A percentile compares a stretch with the other conserved stretches of the same genome.
These are phyloP conservation scores for Carex pumila DNA, from an alignment of 176 grass and related monocot species.

Conservation along the genomic window DNA sequence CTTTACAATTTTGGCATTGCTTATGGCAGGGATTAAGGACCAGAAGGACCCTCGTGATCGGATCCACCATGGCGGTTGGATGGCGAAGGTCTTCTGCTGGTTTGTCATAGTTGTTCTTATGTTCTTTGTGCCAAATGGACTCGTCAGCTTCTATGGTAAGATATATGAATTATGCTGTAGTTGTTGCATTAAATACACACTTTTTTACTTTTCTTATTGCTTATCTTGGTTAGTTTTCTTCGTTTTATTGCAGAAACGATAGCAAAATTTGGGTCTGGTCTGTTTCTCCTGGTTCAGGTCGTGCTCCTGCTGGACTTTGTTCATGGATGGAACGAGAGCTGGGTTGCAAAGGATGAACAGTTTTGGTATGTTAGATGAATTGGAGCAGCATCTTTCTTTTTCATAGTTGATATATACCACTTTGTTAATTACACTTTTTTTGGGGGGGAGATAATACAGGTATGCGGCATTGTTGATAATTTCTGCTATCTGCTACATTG, in stretches of 20 bases:
- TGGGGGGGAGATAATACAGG: conserved; percentile 37
- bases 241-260: conserved; percentile 64
- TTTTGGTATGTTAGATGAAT: conserved; percentile 56
- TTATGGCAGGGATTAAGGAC: conserved; percentile 97
- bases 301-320: conserved; percentile 95
- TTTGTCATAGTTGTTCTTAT: conserved; percentile 69
- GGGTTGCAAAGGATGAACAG: conserved; percentile 90
- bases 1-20: conserved; percentile 82
- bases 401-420: background rate
- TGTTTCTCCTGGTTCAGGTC: conserved; percentile 97
- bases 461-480: conserved; percentile 87
- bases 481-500: conserved; percentile 83
- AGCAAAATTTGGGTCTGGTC: conserved; percentile 93
- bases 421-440: conserved; percentile 12
- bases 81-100: conserved; percentile 98
- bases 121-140: conserved; percentile 94
- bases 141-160: conserved; percentile 92
- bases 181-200: background rate
- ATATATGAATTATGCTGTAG: background rate
- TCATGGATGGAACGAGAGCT: conserved; percentile 95
- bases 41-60: conserved; percentile 97
- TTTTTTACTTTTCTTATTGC: conserved; percentile 4
- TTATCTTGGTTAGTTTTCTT: background rate
- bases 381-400: background rate
- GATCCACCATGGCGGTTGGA: conserved; percentile 94